phyloP scores from a whole-genome alignment of 192 early-diverging fungal species.

The Backusella luteola region DNA sequence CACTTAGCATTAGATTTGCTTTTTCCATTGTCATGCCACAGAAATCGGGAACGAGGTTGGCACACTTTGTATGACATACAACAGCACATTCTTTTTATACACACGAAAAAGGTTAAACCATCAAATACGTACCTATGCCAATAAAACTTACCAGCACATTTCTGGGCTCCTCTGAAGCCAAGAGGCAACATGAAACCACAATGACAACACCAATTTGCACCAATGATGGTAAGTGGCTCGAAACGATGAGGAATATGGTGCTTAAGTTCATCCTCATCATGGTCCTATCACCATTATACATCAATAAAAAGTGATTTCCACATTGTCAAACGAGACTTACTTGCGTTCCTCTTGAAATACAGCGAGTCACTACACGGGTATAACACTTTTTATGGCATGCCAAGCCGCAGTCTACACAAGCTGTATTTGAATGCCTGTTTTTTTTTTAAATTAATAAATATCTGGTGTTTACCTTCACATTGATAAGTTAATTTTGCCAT shows the following conservation, averaged over 20 bases:
- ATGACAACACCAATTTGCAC: constrained; percentile 97
- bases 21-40: constrained; percentile 88
- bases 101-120: background rate
- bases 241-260: constrained; percentile 98
- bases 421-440: background rate
- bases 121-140: background rate
- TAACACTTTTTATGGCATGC: constrained; percentile 94
- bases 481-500: constrained; percentile 85
- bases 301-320: background rate
- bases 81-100: constrained; percentile 69
- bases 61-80: constrained; percentile 82
- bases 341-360: constrained; percentile 54
- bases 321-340: background rate
- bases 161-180: constrained; percentile 61
- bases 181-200: constrained; percentile 95
- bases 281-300: constrained; percentile 34
- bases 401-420: constrained; percentile 78
- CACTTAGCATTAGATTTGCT: constrained; percentile 82
- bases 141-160: constrained; percentile 43
- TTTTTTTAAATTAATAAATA: background rate
- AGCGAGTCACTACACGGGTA: constrained; percentile 79
- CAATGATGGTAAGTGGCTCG: constrained; percentile 75
- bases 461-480: constrained; percentile 69
- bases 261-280: constrained; percentile 68
- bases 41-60: constrained; percentile 82